Evolutionary conservation across 345 rosid genomes (phyloP).

Genomic region (Hibiscus syriacus): DNA sequence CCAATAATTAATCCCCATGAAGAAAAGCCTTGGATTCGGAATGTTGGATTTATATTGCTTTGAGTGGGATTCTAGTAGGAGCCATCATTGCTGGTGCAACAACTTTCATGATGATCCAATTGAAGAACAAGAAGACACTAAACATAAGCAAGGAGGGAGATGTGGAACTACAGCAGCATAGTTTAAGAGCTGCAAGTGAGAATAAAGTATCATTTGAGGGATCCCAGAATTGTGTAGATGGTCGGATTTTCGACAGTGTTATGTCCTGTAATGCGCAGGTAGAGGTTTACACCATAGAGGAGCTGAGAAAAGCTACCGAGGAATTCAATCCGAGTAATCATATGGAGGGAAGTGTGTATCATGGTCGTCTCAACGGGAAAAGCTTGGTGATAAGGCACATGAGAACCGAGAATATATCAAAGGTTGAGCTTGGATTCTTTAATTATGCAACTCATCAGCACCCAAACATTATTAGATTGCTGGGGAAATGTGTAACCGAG

Average conservation of each 20-base stretch:
- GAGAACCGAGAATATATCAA: slow-evolving; percentile 26
- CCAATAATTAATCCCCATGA: slow-evolving; percentile 23
- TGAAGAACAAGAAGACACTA: slow-evolving; percentile 55
- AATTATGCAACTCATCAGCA: slow-evolving; percentile 52
- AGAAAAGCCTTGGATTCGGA: slow-evolving; percentile 37
- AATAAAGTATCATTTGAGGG: slow-evolving; percentile 84
- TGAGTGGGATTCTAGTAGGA: slow-evolving; percentile 45
- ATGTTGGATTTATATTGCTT: slow-evolving; percentile 41
- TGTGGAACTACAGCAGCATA: slow-evolving; percentile 66
- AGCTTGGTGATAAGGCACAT: slow-evolving; percentile 60
- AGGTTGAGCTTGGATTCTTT: slow-evolving; percentile 44
- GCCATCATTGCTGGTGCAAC: slow-evolving; percentile 48
- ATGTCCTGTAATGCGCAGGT: slow-evolving; percentile 38
- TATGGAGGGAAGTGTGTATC: slow-evolving; percentile 68
- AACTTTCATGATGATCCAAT: slow-evolving; percentile 33
- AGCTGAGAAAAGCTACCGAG: slow-evolving; percentile 71
- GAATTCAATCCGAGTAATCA: slow-evolving; percentile 64
- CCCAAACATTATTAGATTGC: slow-evolving; percentile 64
- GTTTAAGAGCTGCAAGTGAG: slow-evolving; percentile 67
- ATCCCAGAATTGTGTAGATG: slow-evolving; percentile 47
- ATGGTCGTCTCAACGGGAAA: slow-evolving; percentile 75
- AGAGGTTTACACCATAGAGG: slow-evolving; percentile 54
- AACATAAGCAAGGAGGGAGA: slow-evolving; percentile 23
- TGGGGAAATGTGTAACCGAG: slow-evolving; percentile 58
- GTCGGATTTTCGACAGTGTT: slow-evolving; percentile 27